Evolutionary conservation across 2,329 filamentous ascomycete genomes (phyloP).

Genomic region (Colletotrichum chrysophilum): DNA sequence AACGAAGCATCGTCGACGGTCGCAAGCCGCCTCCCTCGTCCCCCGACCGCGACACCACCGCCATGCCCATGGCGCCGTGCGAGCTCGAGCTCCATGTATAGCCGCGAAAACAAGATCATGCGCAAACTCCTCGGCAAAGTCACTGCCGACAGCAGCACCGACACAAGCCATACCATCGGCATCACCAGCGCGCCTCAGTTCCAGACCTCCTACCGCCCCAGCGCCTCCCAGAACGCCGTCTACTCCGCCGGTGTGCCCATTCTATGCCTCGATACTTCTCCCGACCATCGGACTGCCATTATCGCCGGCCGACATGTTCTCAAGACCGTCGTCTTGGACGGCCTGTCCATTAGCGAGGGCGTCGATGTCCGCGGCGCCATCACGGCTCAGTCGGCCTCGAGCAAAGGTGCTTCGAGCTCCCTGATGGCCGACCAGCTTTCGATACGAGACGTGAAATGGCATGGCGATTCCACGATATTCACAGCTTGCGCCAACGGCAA

Average conservation of each 20-base stretch:
- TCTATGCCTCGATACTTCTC: constrained; percentile 61
- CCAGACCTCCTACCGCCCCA: constrained; percentile 52
- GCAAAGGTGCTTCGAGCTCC: constrained; percentile 43
- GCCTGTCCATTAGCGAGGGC: constrained; percentile 57
- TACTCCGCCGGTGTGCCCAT: constrained; percentile 60
- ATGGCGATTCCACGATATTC: constrained; percentile 59
- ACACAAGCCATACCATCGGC: constrained; percentile 45
- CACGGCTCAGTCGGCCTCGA: constrained; percentile 49
- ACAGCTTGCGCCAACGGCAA: constrained; percentile 69
- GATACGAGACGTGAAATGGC: constrained; percentile 68
- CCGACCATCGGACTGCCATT: constrained; percentile 60
- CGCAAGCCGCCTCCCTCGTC: background rate
- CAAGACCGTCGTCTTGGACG: constrained; percentile 64
- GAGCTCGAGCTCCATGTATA: constrained; percentile 49
- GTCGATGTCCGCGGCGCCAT: constrained; percentile 64
- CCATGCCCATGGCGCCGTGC: constrained; percentile 36
- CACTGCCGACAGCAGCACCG: constrained; percentile 49
- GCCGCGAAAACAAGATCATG: constrained; percentile 61
- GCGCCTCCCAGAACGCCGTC: constrained; percentile 59
- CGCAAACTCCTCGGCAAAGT: constrained; percentile 65
- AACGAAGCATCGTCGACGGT: background rate
- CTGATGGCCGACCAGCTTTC: constrained; percentile 60
- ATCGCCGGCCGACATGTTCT: constrained; percentile 66
- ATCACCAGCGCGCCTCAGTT: constrained; percentile 50
- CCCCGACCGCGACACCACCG: background rate